phyloP scores from a whole-genome alignment of 108 stramenopile species.

The Ochromonas danica region DNA sequence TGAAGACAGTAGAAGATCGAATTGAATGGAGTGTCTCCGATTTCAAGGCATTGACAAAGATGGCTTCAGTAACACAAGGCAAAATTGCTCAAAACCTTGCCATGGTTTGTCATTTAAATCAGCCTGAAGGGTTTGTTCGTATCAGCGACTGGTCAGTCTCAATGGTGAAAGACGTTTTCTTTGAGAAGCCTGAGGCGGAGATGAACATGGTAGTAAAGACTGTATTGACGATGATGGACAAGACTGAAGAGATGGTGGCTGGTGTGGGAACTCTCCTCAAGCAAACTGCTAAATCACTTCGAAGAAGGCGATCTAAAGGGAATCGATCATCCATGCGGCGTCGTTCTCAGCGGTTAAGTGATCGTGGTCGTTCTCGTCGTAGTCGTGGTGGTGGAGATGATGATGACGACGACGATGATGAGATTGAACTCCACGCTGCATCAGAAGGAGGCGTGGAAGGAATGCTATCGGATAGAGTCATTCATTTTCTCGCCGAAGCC shows the following conservation, averaged over 20 bases:
- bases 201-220: slow-evolving; percentile 7
- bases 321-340: too few relatives aligned
- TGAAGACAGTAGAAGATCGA: background rate
- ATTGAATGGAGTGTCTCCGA: background rate
- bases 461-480: too few relatives aligned
- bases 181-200: background rate
- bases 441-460: too few relatives aligned
- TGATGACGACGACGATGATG: background rate
- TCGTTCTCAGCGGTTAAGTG: background rate
- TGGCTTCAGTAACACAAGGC: slow-evolving; percentile 9
- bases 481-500: slow-evolving; percentile 22
- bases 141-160: slow-evolving; percentile 18
- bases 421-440: background rate
- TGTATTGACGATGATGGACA: background rate
- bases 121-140: background rate
- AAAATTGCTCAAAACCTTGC: slow-evolving; percentile 12
- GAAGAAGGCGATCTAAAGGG: too few relatives aligned
- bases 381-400: background rate
- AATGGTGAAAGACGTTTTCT: background rate
- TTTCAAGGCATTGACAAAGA: slow-evolving; percentile 24
- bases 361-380: background rate
- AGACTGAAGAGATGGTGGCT: background rate
- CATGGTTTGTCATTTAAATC: slow-evolving; percentile 11
- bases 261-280: background rate
- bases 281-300: background rate